These are phyloP conservation scores for Tylopilus sp. DNA, from an alignment of 1,284 basidiomycete species.

Conservation along the genomic window DNA sequence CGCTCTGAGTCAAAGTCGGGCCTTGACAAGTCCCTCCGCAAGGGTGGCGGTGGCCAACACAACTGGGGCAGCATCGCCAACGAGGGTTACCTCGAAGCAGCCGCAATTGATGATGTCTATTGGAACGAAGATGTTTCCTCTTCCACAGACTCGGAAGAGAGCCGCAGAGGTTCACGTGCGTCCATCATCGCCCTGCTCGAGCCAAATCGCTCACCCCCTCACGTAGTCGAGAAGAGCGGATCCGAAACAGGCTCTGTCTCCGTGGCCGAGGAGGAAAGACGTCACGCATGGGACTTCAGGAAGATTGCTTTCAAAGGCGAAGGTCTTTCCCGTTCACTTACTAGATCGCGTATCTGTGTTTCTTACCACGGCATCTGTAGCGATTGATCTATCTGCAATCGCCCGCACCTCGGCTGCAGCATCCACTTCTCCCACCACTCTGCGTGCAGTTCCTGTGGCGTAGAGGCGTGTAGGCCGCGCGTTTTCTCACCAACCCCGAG, in stretches of 20 bases:
- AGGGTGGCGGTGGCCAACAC: slow-evolving; percentile 83
- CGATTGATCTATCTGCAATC: slow-evolving; percentile 79
- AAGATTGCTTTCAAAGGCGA: slow-evolving; percentile 72
- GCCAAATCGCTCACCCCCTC: slow-evolving; percentile 21
- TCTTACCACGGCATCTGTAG: slow-evolving; percentile 42
- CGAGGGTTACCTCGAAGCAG: slow-evolving; percentile 69
- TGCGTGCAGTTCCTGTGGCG: slow-evolving; percentile 49
- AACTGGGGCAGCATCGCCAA: slow-evolving; percentile 85
- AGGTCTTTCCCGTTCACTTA: slow-evolving; percentile 48
- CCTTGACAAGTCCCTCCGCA: slow-evolving; percentile 78
- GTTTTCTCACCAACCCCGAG: slow-evolving; percentile 1
- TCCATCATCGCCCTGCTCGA: slow-evolving; percentile 21
- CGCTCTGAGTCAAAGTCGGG: slow-evolving; percentile 83
- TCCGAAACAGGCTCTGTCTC: slow-evolving; percentile 50
- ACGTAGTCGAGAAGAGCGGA: slow-evolving; percentile 20
- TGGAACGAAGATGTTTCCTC: slow-evolving; percentile 52
- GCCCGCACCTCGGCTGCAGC: slow-evolving; percentile 85
- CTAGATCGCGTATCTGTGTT: slow-evolving; percentile 9
- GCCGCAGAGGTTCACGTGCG: slow-evolving; percentile 37
- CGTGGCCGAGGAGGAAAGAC: slow-evolving; percentile 73
- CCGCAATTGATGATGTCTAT: slow-evolving; percentile 56
- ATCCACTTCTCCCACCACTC: slow-evolving; percentile 68
- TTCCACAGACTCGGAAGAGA: slow-evolving; percentile 43
- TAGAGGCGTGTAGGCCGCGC: slow-evolving; percentile 46
- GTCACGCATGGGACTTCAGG: slow-evolving; percentile 71